These are phyloP conservation scores for Penicillium hesseltinei DNA, from an alignment of 2,329 filamentous ascomycete species.

Conservation along the genomic window DNA sequence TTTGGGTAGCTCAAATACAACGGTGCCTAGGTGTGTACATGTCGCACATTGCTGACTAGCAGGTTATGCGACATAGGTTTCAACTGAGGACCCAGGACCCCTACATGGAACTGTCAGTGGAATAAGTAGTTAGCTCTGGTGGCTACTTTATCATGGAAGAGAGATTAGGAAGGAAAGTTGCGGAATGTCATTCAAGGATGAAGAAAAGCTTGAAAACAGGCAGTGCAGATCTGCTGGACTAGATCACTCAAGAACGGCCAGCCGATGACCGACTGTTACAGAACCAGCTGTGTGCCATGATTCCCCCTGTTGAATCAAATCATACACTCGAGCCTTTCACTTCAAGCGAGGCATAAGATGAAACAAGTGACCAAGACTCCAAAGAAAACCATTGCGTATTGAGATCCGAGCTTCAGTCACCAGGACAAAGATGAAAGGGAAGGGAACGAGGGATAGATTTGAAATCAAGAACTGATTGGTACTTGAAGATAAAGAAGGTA, in stretches of 20 bases:
- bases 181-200: not conserved
- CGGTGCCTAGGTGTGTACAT: not conserved
- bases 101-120: not conserved
- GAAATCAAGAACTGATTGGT: constrained; percentile 6
- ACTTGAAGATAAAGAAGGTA: constrained; percentile 6
- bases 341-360: not conserved
- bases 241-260: not conserved
- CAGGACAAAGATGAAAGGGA: not conserved
- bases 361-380: not conserved
- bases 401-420: not conserved
- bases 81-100: too few species aligned
- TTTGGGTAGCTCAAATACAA: not conserved
- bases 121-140: not conserved
- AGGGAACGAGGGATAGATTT: constrained; percentile 9
- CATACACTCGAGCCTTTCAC: not conserved
- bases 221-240: not conserved
- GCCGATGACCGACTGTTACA: not conserved
- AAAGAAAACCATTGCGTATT: not conserved
- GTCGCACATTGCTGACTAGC: too few species aligned
- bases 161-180: too few species aligned
- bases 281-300: not conserved
- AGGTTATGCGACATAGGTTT: not conserved
- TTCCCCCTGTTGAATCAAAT: not conserved
- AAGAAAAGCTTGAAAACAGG: not conserved
- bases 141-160: not conserved